Evolutionary conservation across 805 yeast species (phyloP).

Genomic region (Barnettozyma siamensis): DNA sequence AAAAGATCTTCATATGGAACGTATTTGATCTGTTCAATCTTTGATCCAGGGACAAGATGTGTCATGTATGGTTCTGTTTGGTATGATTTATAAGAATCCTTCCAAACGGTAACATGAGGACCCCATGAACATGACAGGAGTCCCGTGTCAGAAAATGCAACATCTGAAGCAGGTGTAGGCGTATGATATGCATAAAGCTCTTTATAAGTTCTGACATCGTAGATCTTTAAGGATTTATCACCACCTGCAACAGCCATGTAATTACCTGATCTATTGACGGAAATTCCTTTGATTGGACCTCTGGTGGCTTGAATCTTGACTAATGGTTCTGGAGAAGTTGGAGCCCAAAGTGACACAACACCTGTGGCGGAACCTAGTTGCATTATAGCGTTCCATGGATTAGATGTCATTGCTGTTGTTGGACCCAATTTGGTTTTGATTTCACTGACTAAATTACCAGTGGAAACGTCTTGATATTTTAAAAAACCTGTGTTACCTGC

Average conservation of each 20-base stretch:
- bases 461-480: conserved; percentile 92
- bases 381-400: conserved; percentile 93
- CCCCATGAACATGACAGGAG: conserved; percentile 91
- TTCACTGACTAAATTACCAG: conserved; percentile 83
- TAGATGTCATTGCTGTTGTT: conserved; percentile 79
- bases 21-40: conserved; percentile 58
- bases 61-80: conserved; percentile 90
- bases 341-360: conserved; percentile 90
- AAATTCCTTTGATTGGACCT: conserved; percentile 83
- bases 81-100: conserved; percentile 64
- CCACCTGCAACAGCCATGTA: conserved; percentile 93
- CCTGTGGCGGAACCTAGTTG: conserved; percentile 94
- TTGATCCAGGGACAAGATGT: conserved; percentile 76
- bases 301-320: conserved; percentile 68
- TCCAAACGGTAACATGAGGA: conserved; percentile 92
- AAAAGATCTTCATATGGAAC: conserved; percentile 97
- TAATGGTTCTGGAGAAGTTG: conserved; percentile 77
- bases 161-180: conserved; percentile 81
- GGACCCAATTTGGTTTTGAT: conserved; percentile 86
- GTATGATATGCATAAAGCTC: conserved; percentile 57
- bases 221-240: conserved; percentile 76
- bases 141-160: conserved; percentile 84
- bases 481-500: conserved; percentile 87
- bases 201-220: conserved; percentile 87
- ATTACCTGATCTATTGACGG: conserved; percentile 85